A percentile compares a stretch with the other conserved stretches of the same genome.
Evolutionary conservation across 1,139 yeast genomes (phyloP).

Genomic region (Kluyveromyces sp.): DNA sequence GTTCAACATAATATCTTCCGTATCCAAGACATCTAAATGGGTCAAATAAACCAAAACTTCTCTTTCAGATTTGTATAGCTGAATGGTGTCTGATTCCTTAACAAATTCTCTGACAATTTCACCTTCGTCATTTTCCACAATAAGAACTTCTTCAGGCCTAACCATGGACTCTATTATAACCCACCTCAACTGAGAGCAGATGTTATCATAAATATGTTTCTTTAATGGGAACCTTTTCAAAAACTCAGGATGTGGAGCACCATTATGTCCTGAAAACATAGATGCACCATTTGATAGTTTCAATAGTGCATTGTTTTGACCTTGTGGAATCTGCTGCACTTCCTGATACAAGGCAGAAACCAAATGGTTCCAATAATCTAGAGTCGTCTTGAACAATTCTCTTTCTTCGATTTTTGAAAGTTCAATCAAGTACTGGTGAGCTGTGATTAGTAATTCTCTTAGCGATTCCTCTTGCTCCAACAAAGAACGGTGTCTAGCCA

Average conservation of each 20-base stretch:
- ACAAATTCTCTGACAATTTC: constrained; percentile 97
- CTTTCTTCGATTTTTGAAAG: constrained; percentile 90
- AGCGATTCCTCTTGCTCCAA: constrained; percentile 58
- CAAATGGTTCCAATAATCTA: constrained; percentile 87
- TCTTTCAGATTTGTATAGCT: constrained; percentile 88
- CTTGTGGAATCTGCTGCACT: constrained; percentile 69
- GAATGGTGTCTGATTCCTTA: constrained; percentile 93
- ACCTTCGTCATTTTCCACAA: constrained; percentile 98
- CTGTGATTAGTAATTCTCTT: constrained; percentile 55
- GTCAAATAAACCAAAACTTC: constrained; percentile 92
- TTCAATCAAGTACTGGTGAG: constrained; percentile 76
- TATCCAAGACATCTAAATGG: constrained; percentile 89
- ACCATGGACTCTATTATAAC: constrained; percentile 97
- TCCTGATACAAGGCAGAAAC: constrained; percentile 78
- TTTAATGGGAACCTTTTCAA: constrained; percentile 73
- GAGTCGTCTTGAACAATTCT: constrained; percentile 87
- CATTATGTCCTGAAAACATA: constrained; percentile 50
- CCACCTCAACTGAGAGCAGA: constrained; percentile 74
- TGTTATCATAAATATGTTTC: constrained; percentile 69
- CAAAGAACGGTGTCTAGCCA: constrained; percentile 65
- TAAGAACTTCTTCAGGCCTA: constrained; percentile 93
- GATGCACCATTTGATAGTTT: constrained; percentile 55
- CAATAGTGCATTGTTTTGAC: constrained; percentile 65
- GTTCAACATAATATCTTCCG: constrained; percentile 87
- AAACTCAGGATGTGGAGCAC: constrained; percentile 80